Conservation (phyloP, 2,329 filamentous ascomycete genomes). For the Ceratocystis colombiana region DNA sequence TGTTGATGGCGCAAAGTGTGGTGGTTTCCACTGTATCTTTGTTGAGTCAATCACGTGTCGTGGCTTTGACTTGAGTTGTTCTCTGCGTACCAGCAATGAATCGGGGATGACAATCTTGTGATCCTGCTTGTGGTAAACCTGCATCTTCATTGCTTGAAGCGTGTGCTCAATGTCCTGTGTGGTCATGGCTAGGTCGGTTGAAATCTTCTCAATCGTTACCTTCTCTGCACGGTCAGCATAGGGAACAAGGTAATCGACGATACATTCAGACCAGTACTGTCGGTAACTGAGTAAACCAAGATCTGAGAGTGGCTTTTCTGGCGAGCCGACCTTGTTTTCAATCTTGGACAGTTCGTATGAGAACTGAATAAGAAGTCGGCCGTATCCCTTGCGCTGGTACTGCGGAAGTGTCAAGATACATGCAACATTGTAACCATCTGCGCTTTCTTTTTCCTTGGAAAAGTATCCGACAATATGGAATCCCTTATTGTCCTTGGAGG, state of each 20-base stretch:
- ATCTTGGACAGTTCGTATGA: constrained; percentile 94
- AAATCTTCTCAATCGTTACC: constrained; percentile 78
- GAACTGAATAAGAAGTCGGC: constrained; percentile 87
- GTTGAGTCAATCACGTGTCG: constrained; percentile 66
- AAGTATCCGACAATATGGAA: constrained; percentile 99
- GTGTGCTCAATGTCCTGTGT: constrained; percentile 94
- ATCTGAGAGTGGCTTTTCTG: constrained; percentile 93
- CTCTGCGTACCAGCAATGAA: constrained; percentile 64
- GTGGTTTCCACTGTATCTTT: constrained; percentile 87
- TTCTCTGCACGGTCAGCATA: constrained; percentile 57
- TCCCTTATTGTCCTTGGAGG: constrained; percentile 73
- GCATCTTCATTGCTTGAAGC: constrained; percentile 84
- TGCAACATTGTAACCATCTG: constrained; percentile 93
- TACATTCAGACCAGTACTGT: constrained; percentile 94
- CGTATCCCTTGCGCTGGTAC: constrained; percentile 90
- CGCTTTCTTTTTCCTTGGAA: constrained; percentile 95
- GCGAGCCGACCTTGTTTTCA: constrained; percentile 88
- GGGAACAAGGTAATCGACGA: constrained; percentile 75
- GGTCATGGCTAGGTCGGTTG: constrained; percentile 79
- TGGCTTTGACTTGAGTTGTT: constrained; percentile 70
- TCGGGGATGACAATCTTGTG: constrained; percentile 92
- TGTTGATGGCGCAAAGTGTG: constrained; percentile 79
- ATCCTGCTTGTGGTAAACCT: constrained; percentile 90
- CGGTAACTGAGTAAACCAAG: constrained; percentile 86
- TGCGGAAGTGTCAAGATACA: constrained; percentile 96